phyloP scores from a whole-genome alignment of 495 filamentous ascomycete genomes.

The Trypethelium eluteriae region DNA sequence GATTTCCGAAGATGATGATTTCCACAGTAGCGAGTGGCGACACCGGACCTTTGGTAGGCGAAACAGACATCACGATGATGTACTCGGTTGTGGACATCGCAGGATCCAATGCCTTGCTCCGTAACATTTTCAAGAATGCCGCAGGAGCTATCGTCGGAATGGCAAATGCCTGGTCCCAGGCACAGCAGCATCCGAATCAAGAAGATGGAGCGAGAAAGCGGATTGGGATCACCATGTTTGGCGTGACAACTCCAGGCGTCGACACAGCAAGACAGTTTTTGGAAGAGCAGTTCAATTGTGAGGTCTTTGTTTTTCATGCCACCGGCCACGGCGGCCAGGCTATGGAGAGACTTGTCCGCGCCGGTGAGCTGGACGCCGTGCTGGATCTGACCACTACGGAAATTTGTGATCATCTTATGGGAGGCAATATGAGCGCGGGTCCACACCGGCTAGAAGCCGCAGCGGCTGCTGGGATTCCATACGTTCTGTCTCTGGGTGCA shows the following conservation, averaged over 20 bases:
- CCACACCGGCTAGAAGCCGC: conserved; percentile 47
- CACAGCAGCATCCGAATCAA: conserved; percentile 13
- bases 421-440: conserved; percentile 54
- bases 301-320: conserved; percentile 61
- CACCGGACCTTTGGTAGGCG: conserved; percentile 49
- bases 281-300: conserved; percentile 37
- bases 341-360: conserved; percentile 55
- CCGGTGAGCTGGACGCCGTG: conserved; percentile 51
- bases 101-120: conserved; percentile 51
- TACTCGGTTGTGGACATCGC: conserved; percentile 64
- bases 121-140: conserved; percentile 51
- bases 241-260: conserved; percentile 60
- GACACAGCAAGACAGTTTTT: conserved; percentile 43
- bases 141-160: conserved; percentile 52
- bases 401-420: conserved; percentile 53
- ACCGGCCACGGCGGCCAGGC: conserved; percentile 59
- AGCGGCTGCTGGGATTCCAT: conserved; percentile 47
- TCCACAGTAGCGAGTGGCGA: conserved; percentile 60
- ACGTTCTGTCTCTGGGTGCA: conserved; percentile 57
- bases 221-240: conserved; percentile 65
- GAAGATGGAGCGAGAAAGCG: conserved; percentile 32
- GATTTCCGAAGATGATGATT: conserved; percentile 62
- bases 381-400: conserved; percentile 65
- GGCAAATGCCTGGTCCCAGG: conserved; percentile 40
- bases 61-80: conserved; percentile 63